Conservation (phyloP, 768 basidiomycete species). For the Clavaria fumosa region DNA sequence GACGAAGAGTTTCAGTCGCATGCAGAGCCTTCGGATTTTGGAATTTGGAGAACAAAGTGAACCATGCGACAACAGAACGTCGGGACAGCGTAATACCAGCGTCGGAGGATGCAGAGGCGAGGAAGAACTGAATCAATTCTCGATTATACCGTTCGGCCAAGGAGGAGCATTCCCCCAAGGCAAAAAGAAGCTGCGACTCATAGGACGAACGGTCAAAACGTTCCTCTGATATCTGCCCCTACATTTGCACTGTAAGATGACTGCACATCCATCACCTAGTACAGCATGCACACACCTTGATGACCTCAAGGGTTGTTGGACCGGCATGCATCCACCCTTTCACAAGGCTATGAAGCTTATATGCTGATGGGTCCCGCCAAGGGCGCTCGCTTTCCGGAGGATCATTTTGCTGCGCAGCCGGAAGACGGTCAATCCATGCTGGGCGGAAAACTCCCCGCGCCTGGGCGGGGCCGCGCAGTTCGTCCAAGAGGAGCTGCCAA, state of each 20-base stretch:
- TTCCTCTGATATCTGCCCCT: constrained; percentile 23
- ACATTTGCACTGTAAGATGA: background rate
- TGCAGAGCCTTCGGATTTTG: constrained; percentile 83
- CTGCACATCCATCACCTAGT: background rate
- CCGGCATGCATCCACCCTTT: constrained; percentile 30
- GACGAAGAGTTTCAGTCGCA: constrained; percentile 45
- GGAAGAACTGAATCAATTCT: constrained; percentile 75
- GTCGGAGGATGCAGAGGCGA: constrained; percentile 32
- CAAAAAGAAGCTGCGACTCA: constrained; percentile 62
- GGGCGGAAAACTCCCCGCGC: constrained; percentile 7
- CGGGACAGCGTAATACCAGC: constrained; percentile 32
- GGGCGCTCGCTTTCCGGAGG: constrained; percentile 57
- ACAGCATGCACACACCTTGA: constrained; percentile 18
- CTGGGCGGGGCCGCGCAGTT: constrained; percentile 28
- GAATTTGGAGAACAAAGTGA: constrained; percentile 80
- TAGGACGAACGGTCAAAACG: constrained; percentile 65
- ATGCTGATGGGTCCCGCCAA: constrained; percentile 65
- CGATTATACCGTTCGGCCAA: constrained; percentile 81
- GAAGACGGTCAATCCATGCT: constrained; percentile 7
- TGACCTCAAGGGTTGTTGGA: constrained; percentile 15
- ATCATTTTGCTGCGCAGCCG: constrained; percentile 17
- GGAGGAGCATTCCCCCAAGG: constrained; percentile 50
- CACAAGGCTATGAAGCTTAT: constrained; percentile 38
- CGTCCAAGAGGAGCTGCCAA: constrained; percentile 56
- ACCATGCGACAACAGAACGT: constrained; percentile 55